Percentiles rank a stretch among this genome's conserved stretches.
These are phyloP conservation scores for Puccinia novopanici DNA, from an alignment of 1,284 basidiomycete species.

Conservation along the genomic window DNA sequence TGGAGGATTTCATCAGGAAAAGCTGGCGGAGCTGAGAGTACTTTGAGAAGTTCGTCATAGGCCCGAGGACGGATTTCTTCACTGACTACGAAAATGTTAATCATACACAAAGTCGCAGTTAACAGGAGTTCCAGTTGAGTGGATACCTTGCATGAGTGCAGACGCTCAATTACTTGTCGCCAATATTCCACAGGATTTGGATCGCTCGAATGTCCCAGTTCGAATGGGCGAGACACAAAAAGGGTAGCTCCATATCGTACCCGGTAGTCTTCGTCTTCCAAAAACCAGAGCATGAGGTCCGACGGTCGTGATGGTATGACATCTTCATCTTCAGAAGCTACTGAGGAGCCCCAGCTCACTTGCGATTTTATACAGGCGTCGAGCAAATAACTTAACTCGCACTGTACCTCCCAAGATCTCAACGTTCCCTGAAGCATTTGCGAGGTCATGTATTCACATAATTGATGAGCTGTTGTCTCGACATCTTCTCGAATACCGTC, in stretches of 20 bases:
- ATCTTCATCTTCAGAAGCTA: slow-evolving; percentile 3
- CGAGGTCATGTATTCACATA: slow-evolving; percentile 26
- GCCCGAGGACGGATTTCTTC: slow-evolving; percentile 78
- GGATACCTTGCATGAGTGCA: slow-evolving; percentile 1
- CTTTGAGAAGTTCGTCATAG: slow-evolving; percentile 83
- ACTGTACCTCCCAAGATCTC: slow-evolving; percentile 32
- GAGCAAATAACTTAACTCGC: slow-evolving; percentile 34
- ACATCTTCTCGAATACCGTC: slow-evolving; percentile 2
- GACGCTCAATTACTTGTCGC: slow-evolving; percentile 29
- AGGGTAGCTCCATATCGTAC: slow-evolving; percentile 37
- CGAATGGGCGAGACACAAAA: slow-evolving; percentile 37
- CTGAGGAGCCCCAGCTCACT: slow-evolving; percentile 24
- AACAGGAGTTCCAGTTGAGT: slow-evolving; percentile 70
- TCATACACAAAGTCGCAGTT: slow-evolving; percentile 74
- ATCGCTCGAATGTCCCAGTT: slow-evolving; percentile 8
- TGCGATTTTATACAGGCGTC: slow-evolving; percentile 14
- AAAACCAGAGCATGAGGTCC: slow-evolving; percentile 33
- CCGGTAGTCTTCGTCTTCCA: slow-evolving; percentile 44
- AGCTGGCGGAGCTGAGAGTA: slow-evolving; percentile 54
- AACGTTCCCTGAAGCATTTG: slow-evolving; percentile 31
- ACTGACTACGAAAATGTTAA: slow-evolving; percentile 80
- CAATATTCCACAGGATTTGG: slow-evolving; percentile 28
- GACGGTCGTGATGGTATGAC: slow-evolving; percentile 8
- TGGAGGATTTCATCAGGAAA: slow-evolving; percentile 61
- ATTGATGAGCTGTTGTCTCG: slow-evolving; percentile 25